Percentiles rank a stretch among this genome's conserved stretches.
Evolutionary conservation across 345 rosid genomes (phyloP).

Genomic region (Mercurialis annua): DNA sequence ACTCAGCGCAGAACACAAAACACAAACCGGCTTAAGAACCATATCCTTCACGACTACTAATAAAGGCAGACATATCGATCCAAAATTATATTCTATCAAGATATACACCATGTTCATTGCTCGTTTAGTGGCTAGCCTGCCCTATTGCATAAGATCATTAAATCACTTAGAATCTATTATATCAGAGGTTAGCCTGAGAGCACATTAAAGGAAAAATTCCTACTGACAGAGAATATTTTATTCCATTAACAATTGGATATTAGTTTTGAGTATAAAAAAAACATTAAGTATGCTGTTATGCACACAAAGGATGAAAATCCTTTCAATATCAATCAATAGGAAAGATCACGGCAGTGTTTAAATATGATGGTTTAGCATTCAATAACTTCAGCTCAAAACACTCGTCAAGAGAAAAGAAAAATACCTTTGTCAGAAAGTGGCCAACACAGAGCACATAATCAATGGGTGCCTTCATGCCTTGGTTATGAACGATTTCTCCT

Average conservation of each 20-base stretch:
- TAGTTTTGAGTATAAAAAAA: background rate
- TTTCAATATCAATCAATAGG: background rate
- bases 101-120: too few species aligned
- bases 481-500: slow-evolving; percentile 47
- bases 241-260: background rate
- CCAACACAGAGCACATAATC: slow-evolving; percentile 59
- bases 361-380: background rate
- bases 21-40: too few species aligned
- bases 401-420: slow-evolving; percentile 8
- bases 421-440: slow-evolving; percentile 50
- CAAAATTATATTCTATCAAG: background rate
- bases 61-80: background rate
- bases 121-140: too few species aligned
- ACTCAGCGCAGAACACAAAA: background rate
- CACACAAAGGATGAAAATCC: background rate
- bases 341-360: background rate
- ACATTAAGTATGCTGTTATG: background rate
- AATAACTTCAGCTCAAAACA: background rate
- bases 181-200: too few species aligned
- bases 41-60: too few species aligned
- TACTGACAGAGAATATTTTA: background rate
- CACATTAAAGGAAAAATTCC: too few species aligned
- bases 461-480: slow-evolving; percentile 47
- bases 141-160: too few species aligned
- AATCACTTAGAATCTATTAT: too few species aligned